Evolutionary conservation across 352 stramenopile species (phyloP).

Genomic region (Phytopythium chamaehyphon): DNA sequence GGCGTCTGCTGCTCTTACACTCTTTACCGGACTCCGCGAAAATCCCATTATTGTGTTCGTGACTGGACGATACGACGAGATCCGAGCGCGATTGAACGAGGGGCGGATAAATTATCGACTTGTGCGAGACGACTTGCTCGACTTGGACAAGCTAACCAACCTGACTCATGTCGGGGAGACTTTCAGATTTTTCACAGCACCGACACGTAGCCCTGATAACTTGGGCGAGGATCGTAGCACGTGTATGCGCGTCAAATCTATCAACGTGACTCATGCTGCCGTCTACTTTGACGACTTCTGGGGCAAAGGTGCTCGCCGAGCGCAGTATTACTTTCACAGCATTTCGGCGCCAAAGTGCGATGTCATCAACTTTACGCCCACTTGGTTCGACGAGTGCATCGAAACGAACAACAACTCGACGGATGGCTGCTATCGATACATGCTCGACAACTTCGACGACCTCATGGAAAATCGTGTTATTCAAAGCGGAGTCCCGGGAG

Average conservation of each 20-base stretch:
- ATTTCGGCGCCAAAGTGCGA: slow-evolving; percentile 41
- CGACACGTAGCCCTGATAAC: slow-evolving; percentile 24
- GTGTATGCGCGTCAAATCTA: slow-evolving; percentile 36
- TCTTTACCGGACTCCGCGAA: slow-evolving; percentile 48
- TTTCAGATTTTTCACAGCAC: slow-evolving; percentile 28
- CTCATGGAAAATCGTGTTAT: slow-evolving; percentile 27
- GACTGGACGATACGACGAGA: slow-evolving; percentile 38
- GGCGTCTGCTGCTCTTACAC: slow-evolving; percentile 37
- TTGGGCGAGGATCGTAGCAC: slow-evolving; percentile 35
- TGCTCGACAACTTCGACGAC: slow-evolving; percentile 44
- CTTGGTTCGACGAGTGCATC: slow-evolving; percentile 41
- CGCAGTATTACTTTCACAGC: slow-evolving; percentile 34
- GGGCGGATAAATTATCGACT: slow-evolving; percentile 43
- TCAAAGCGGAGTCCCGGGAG: slow-evolving; percentile 28
- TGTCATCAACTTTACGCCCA: slow-evolving; percentile 31
- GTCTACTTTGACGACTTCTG: slow-evolving; percentile 44
- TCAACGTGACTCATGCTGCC: slow-evolving; percentile 26
- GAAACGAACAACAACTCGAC: slow-evolving; percentile 19
- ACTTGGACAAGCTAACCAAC: slow-evolving; percentile 22
- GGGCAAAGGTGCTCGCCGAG: slow-evolving; percentile 29
- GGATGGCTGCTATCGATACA: slow-evolving; percentile 33
- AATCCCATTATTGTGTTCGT: slow-evolving; percentile 45
- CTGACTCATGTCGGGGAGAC: background rate
- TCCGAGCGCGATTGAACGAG: slow-evolving; percentile 29
- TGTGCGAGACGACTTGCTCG: slow-evolving; percentile 27